phyloP scores from a whole-genome alignment of 1,139 yeast genomes.

The Magnusiomyces suaveolens region DNA sequence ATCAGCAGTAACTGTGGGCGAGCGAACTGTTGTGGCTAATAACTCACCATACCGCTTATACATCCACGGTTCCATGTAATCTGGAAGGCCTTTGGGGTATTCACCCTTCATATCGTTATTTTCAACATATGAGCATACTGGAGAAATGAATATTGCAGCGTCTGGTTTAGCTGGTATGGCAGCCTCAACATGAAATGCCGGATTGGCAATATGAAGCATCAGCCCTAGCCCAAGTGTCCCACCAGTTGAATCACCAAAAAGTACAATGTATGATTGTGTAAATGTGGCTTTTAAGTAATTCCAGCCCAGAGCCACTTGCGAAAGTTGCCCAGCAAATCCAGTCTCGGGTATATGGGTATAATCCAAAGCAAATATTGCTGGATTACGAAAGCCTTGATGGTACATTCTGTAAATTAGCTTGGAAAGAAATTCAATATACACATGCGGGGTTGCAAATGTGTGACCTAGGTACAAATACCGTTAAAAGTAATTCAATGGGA shows the following conservation, averaged over 20 bases:
- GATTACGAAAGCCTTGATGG: slow-evolving; percentile 39
- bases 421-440: slow-evolving; percentile 35
- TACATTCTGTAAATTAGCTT: slow-evolving; percentile 33
- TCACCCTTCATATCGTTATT: neutral
- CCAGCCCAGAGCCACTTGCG: slow-evolving; percentile 29
- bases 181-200: slow-evolving; percentile 20
- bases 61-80: slow-evolving; percentile 5
- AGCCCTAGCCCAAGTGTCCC: slow-evolving; percentile 35
- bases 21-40: neutral
- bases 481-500: neutral
- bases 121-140: slow-evolving; percentile 18
- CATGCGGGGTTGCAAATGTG: slow-evolving; percentile 26
- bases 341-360: slow-evolving; percentile 24
- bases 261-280: slow-evolving; percentile 26
- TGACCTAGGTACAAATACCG: slow-evolving; percentile 14
- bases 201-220: slow-evolving; percentile 30
- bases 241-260: slow-evolving; percentile 39
- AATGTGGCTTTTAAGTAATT: slow-evolving; percentile 20
- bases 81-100: neutral
- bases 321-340: slow-evolving; percentile 26
- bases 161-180: slow-evolving; percentile 25
- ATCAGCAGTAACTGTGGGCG: neutral
- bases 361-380: slow-evolving; percentile 35
- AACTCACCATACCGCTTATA: slow-evolving; percentile 2
- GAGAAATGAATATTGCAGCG: slow-evolving; percentile 36